Evolutionary conservation across 116 monocot species (phyloP), one percentile per base, ranked within the genome.

Genomic region (Zostera marina): DNA sequence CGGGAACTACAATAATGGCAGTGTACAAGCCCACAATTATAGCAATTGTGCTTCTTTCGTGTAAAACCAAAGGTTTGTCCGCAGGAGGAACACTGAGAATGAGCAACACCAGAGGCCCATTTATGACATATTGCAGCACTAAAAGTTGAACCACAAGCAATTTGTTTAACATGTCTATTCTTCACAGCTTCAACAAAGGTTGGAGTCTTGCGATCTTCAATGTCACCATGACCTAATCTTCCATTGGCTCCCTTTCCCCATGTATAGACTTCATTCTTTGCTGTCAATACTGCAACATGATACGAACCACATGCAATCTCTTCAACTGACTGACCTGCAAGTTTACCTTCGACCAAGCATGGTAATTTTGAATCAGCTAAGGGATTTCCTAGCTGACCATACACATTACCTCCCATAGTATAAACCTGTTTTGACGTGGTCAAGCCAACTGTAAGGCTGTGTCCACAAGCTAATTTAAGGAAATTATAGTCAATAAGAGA

Each of bases 181-280:
- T 77, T 88, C 41, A 88, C 61, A 67, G 88, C 80, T 70, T 83
- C 83, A 59, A 88, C 75, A 59, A 83, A 68, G 14, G 69, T 71
- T 43, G 88, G 83, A 52, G 66, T 74, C 48, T 77, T 82, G n/a
- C 88, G 74, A 68, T 88, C 88, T 68, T 82, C 80, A 43, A 76
- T 25, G 53, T 83, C 88, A 10, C 83, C 88, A 68, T 82, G 88
- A 7, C 88, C 88, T 24, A 88, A 63, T 72, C 88, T 74, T 47
- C 88, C 88, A 72, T 88, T 88, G 16, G 88, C 79, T 7, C 88
- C 88, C 61, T 79, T 82, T 19, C 88, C 88, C 88, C 88, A 88
- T 32, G 88, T 82, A 61, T 88, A 88, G 60, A 88, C 70, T 67
- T 83, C 83, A 63, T 77, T 74, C 19, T 44, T 69, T 0, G 72